Evolutionary conservation across 1,139 yeast species (phyloP).

Genomic region (Groenewaldozyma auringiensis): DNA sequence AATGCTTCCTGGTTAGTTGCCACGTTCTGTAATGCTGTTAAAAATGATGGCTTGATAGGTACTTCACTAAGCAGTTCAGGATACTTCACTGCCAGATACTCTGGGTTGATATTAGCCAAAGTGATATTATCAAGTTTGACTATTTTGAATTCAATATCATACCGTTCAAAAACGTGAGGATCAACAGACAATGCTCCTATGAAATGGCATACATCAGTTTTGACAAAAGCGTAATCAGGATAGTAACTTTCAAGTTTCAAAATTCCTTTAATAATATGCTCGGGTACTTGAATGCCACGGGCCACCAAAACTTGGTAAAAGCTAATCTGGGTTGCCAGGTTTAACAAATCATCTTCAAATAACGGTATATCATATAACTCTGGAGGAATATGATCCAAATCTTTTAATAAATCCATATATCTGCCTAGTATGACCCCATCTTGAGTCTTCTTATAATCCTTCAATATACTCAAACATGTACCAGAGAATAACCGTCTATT

Average conservation of each 20-base stretch:
- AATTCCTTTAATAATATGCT: slow-evolving; percentile 11
- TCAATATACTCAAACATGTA: slow-evolving; percentile 11
- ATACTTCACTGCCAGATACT: not conserved
- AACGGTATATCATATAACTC: slow-evolving; percentile 8
- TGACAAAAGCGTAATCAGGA: slow-evolving; percentile 18
- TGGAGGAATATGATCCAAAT: slow-evolving; percentile 11
- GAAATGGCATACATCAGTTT: slow-evolving; percentile 14
- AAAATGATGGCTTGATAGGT: not conserved
- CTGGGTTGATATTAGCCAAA: slow-evolving; percentile 1
- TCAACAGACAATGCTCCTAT: slow-evolving; percentile 15
- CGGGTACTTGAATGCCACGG: slow-evolving; percentile 11
- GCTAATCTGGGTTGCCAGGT: slow-evolving; percentile 17
- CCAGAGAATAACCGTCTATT: slow-evolving; percentile 21
- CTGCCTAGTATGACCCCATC: slow-evolving; percentile 16
- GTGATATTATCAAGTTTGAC: not conserved
- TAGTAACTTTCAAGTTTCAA: slow-evolving; percentile 14
- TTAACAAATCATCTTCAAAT: slow-evolving; percentile 12
- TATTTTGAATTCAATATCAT: slow-evolving; percentile 5
- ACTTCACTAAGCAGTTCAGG: not conserved
- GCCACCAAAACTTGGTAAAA: slow-evolving; percentile 20
- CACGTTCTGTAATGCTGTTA: not conserved
- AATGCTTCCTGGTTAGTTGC: not conserved
- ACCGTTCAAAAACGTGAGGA: slow-evolving; percentile 2
- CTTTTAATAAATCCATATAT: slow-evolving; percentile 18
- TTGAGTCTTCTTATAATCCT: slow-evolving; percentile 10